phyloP scores from a whole-genome alignment of 768 basidiomycete species.

The Punctularia strigosozonata region DNA sequence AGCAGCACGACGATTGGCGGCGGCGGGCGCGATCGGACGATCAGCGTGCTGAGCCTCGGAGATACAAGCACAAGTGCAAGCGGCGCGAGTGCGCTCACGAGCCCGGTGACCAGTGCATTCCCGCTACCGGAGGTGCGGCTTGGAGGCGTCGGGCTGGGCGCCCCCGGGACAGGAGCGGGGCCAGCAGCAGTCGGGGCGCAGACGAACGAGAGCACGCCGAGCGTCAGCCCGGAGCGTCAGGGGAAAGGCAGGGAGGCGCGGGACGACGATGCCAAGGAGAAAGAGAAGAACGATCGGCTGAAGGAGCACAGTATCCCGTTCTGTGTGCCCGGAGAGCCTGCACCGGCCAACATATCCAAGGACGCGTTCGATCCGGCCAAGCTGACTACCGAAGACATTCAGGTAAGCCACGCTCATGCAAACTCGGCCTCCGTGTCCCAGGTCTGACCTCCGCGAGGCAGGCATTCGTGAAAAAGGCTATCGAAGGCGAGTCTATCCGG shows the following conservation, averaged over 20 bases:
- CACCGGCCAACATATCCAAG: slow-evolving; percentile 1
- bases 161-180: slow-evolving; percentile 14
- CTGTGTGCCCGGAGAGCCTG: not conserved
- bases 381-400: slow-evolving; percentile 19
- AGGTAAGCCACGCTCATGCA: slow-evolving; percentile 57
- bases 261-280: no score
- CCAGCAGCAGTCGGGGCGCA: slow-evolving; percentile 25
- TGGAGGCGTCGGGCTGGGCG: no score
- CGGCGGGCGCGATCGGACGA: slow-evolving; percentile 28
- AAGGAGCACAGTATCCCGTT: not conserved
- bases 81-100: slow-evolving; percentile 10
- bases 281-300: slow-evolving; percentile 7
- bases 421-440: no score
- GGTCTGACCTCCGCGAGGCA: slow-evolving; percentile 81
- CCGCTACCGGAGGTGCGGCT: slow-evolving; percentile 2
- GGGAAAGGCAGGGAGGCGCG: no score
- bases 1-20: slow-evolving; percentile 54
- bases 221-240: no score
- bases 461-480: slow-evolving; percentile 61
- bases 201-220: slow-evolving; percentile 16
- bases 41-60: slow-evolving; percentile 9
- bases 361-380: slow-evolving; percentile 9
- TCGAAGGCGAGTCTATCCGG: slow-evolving; percentile 51
- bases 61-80: slow-evolving; percentile 10
- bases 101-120: slow-evolving; percentile 5